Base-by-base conservation (phyloP, 169 alveolate species). In the Eimeria necatrix region DNA sequence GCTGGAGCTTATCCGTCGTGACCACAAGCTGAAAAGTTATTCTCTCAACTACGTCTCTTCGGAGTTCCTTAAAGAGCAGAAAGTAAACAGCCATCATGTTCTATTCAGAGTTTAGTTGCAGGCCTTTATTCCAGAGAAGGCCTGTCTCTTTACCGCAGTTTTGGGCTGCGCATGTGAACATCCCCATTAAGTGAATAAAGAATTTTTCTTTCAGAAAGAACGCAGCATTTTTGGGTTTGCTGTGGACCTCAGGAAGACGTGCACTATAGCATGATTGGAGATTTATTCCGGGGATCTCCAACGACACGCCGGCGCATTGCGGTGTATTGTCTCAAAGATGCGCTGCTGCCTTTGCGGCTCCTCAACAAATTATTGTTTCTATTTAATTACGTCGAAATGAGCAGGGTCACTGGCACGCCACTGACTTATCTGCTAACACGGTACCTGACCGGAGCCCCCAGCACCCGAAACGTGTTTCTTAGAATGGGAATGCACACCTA, bases 331-430 rank as follows among this genome's bases (percentile, higher is more conserved):
- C 97, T 99, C 93, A 99, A 99, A 97, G 99, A 99, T 95, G 99
- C 99, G 4, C 95, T 98, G 49, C 97, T 99, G 81, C 99, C 99
- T 14, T 95, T 99, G 90, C 97, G 98, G 90, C 97, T 99, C 48
- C 98, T 99, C 97, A 99, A 99, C 95, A 99, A 99, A 81, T 97
- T 99, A 68, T 97, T 98, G 96, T 98, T 99, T 85, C 94, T 99
- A 94, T 99, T 98, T 97, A 99, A 99, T 97, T 98, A 99, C 93
- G 98, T 99, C 68, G 99, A 99, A 97, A 99, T 99, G 99, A 99
- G 99, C 20, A 96, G 99, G 84, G 99, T 99, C 46, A 99, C 99
- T 0, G 99, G 99, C 61, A 99, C 99, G 0, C 99, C 99, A 1
- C 97, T 99, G 93, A 98, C 97, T 71, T 97, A 97, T 96, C 96